Base-by-base conservation (phyloP, 306 rosid species). In the Calophaca sinica region DNA sequence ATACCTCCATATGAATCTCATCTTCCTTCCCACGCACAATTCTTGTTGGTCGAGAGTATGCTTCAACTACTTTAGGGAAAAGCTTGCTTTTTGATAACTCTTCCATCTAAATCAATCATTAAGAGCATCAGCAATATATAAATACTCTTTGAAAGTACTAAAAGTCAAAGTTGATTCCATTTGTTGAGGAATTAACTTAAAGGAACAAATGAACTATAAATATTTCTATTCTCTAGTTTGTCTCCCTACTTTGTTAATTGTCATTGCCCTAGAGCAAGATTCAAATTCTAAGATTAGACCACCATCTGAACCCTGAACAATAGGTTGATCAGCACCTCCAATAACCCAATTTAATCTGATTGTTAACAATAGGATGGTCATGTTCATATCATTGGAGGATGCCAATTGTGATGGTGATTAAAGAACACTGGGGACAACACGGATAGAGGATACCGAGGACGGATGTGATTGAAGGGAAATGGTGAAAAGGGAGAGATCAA, bases 1-100 rank as follows among this genome's bases (percentile, higher is more conserved):
- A 41, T 84, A 91, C 98, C 97, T 89, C 86, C 15, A 14, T 32
- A 62, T 86, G 54, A 77, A 82, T 58, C 70, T 83, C 86, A 53
- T 79, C 77, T 32, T 91, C 90, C 86, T 91, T 94, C 67, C 97
- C 98, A 10, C 94, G 93, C 42, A 89, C 96, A 82, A 94, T 94
- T 89, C 98, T 89, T 11, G 97, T 89, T 4, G 97, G 98, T 33
- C 97, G 84, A 60, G 97, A 90, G 89, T 91, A 94, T 65, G 97
- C 97, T 86, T 94, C 98, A 62, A 91, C 87, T 32, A 94, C 88
- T 81, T 86, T 94, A 29, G 91, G 86, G 62, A 91, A 85, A 81
- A 88, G 89, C 62, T 69, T 13, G 48, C 91, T 90, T 68, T 84
- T 89, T 15, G 87, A 86, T 82, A 94, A 76, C 73, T 84, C 88